Base-by-base conservation (phyloP, 2,329 filamentous ascomycete species). In the Arthrinium puccinioides region DNA sequence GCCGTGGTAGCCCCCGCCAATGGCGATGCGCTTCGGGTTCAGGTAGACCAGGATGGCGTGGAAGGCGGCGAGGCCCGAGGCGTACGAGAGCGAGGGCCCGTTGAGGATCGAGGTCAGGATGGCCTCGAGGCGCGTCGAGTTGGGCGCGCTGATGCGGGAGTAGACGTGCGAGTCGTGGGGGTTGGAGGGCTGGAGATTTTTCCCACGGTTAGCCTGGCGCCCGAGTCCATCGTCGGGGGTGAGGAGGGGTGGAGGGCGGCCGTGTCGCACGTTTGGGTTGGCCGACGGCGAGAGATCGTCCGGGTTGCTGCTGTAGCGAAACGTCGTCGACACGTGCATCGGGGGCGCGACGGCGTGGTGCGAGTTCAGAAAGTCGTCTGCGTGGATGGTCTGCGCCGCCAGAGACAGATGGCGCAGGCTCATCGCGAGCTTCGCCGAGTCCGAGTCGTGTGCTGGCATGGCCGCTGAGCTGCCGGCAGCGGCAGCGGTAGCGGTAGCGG, bases 291-390 rank as follows among this genome's bases (percentile, higher is more conserved):
- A 62, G 31, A 95, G 73, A 20, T 77, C 58, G 6, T 79, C 72
- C 2, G 87, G 85, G 55, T 95, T 73, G 37, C 69, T 62, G 20
- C 72, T 68, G 60, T 96, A 97, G 49, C 87, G 80, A 62, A 87
- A 97, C 13, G 87, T 97, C 10, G 90, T 96, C 44, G 87, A 88
- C 45, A 94, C 79, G 59, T 97, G 90, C 54, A 97, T 71, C 4
- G 90, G 79, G 41, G 92, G 90, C 10, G 90, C 88, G 38, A 97
- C 83, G 55, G 92, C 87, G 35, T 79, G 71, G 48, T 84, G 76
- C 23, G 70, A 63, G 60, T 87, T 86, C 51, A 92, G 72, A 50
- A 69, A 70, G 63, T 94, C 82, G 54, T 94, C 88, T 44, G 84
- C 86, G 58, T 94, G 88, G 45, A 94, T 68, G n/a, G 84, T 76